Conservation (phyloP, 768 basidiomycete genomes). For the Kwoniella bestiolae region DNA sequence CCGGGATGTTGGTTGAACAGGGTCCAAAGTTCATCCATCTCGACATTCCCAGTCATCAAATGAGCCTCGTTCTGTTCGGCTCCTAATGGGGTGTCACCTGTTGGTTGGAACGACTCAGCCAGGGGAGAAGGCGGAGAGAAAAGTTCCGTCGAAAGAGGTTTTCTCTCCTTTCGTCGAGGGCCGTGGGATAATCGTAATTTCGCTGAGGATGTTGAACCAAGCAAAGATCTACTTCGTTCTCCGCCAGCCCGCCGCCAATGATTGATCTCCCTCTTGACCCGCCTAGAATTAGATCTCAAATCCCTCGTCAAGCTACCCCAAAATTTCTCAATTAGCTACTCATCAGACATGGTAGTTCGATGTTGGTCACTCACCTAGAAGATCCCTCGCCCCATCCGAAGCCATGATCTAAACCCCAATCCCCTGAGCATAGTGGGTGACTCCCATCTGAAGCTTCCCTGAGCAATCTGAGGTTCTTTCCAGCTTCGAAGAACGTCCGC, state of each 20-base stretch:
- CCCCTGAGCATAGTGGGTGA: slow-evolving; percentile 38
- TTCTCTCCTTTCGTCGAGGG: slow-evolving; percentile 27
- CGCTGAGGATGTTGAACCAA: slow-evolving; percentile 17
- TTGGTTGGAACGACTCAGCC: background rate
- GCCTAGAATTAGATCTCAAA: slow-evolving; percentile 18
- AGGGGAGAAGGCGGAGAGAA: slow-evolving; percentile 5
- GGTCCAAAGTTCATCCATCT: slow-evolving; percentile 27
- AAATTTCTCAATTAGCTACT: background rate
- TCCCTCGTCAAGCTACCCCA: background rate
- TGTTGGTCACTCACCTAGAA: slow-evolving; percentile 12
- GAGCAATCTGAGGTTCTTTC: slow-evolving; percentile 41
- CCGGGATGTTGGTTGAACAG: slow-evolving; percentile 35
- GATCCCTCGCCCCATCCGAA: slow-evolving; percentile 37
- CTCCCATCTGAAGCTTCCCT: slow-evolving; percentile 36
- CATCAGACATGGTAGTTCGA: no score
- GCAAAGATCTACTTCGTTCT: slow-evolving; percentile 15
- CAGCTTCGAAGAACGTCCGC: slow-evolving; percentile 47
- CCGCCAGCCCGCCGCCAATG: slow-evolving; percentile 32
- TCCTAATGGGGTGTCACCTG: background rate
- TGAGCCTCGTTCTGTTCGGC: background rate
- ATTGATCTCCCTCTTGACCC: slow-evolving; percentile 30
- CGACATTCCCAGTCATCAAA: background rate
- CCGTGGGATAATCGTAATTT: slow-evolving; percentile 1
- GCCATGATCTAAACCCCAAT: slow-evolving; percentile 26
- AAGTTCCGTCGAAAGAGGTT: slow-evolving; percentile 33